Base-by-base conservation (phyloP, 805 yeast species). In the Yamadazyma ubonensis region DNA sequence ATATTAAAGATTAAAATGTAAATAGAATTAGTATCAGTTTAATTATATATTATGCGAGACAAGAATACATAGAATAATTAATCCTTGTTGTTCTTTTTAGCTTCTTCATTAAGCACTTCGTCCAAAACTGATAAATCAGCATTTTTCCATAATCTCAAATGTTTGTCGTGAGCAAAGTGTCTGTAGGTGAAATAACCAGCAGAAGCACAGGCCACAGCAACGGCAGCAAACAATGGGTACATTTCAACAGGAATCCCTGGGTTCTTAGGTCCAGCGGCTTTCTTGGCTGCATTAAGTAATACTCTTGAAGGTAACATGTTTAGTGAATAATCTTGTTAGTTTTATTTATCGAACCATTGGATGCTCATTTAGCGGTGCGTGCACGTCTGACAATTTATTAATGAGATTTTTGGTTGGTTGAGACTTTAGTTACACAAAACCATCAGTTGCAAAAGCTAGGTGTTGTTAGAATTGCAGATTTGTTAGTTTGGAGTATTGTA, bases 201-300 rank as follows among this genome's bases (percentile, higher is more conserved):
- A 6, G 73, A 67, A 25, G 41, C 48, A 44, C 61, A 40, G 19
- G 75, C 75, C 21, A 66, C 70, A 38, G 62, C 72, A 26, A 63
- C 60, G 39, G 72, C 71, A 44, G 69, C 72, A 44, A 69, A 69
- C 55, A 69, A 67, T 47, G 75, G 75, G 58, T 61, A 64, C 75
- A 69, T 62, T 54, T 69, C 75, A 28, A 67, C 63, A 19, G 75
- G 75, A 16, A 49, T 25, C 43, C 46, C 45, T n/a, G 52, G 43
- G 32, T 42, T 45, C 27, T 48, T 43, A 6, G 35, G 35, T 4
- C 35, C 35, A 29, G 45, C 43, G 28, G 51, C 36, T 52, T 63
- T 63, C 52, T 63, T 65, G 51, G 73, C 66, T 37, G 69, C 68
- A 45, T 64, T 63, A 47, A 65, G 51, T 56, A 69, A 65, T 43